A percentile compares a stretch with the other conserved stretches of the same genome.
These are phyloP conservation scores for Cenchrus fungigraminus DNA, from an alignment of 176 grass and related monocot genomes.

Conservation along the genomic window DNA sequence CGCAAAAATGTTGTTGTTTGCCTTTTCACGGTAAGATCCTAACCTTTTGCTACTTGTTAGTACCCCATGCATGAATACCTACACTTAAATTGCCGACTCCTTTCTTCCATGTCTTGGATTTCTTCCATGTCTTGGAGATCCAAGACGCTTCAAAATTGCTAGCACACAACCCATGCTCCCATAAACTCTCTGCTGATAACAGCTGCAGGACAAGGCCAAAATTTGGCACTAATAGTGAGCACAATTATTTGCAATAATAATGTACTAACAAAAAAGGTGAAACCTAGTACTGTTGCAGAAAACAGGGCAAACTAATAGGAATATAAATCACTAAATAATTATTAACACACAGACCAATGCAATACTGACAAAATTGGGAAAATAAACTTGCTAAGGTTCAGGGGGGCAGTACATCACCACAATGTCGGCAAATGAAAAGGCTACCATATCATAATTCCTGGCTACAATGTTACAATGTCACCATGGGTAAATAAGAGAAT, in stretches of 20 bases:
- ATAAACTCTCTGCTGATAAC: slow-evolving; percentile 69
- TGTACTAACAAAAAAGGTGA: neutral
- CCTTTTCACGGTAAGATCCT: slow-evolving; percentile 10
- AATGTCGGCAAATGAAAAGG: neutral
- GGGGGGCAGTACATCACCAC: neutral
- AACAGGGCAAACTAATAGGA: neutral
- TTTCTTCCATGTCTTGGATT: slow-evolving; percentile 61
- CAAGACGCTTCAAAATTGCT: slow-evolving; percentile 82
- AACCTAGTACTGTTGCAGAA: neutral
- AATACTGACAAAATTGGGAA: neutral
- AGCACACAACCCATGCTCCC: slow-evolving; percentile 81
- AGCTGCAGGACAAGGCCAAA: slow-evolving; percentile 56
- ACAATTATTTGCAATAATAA: neutral
- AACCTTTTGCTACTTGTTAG: neutral
- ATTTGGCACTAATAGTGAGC: slow-evolving; percentile 8
- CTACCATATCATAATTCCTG: neutral
- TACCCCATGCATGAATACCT: slow-evolving; percentile 29
- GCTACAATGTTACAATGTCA: neutral
- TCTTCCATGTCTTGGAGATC: slow-evolving; percentile 72
- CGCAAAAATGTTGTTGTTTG: neutral
- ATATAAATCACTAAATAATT: neutral
- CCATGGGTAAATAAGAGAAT: neutral
- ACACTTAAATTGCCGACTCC: slow-evolving; percentile 73
- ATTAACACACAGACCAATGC: neutral
- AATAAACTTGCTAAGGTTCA: neutral